These are phyloP conservation scores for Coniella lustricola DNA, from an alignment of 2,329 filamentous ascomycete genomes.

Conservation along the genomic window DNA sequence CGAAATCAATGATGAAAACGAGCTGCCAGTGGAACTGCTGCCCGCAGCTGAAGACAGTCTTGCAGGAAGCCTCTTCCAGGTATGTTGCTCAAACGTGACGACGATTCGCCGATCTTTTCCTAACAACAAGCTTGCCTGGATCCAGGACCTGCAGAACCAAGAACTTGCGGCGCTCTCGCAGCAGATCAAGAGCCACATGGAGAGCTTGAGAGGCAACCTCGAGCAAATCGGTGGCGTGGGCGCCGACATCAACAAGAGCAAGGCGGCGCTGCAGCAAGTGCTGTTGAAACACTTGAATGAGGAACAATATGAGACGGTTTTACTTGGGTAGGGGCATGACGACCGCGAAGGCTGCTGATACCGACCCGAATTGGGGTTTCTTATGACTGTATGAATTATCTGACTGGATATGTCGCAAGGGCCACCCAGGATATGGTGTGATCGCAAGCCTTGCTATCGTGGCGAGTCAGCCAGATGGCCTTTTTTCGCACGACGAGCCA, in stretches of 20 bases:
- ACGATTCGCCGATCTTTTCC: conserved; percentile 5
- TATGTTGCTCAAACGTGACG: conserved; percentile 15
- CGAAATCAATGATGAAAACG: conserved; percentile 7
- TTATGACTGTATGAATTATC: conserved; percentile 1
- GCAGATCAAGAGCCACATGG: conserved; percentile 48
- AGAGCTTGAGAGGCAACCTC: conserved; percentile 48
- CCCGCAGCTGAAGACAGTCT: conserved; percentile 2
- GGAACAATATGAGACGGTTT: conserved; percentile 39
- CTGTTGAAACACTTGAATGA: conserved; percentile 39
- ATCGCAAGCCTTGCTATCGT: background rate
- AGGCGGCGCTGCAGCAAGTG: conserved; percentile 42
- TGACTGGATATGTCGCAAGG: background rate
- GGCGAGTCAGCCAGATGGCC: background rate
- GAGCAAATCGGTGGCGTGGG: conserved; percentile 46
- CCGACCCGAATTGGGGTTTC: background rate
- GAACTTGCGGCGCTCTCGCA: conserved; percentile 38
- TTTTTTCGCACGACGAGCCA: no score
- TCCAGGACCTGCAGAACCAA: conserved; percentile 32
- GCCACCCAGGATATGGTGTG: background rate
- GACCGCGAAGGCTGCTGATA: background rate
- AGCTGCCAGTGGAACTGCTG: conserved; percentile 16
- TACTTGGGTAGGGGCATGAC: conserved; percentile 31
- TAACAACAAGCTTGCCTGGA: background rate
- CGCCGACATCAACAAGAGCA: conserved; percentile 40
- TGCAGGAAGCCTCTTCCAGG: conserved; percentile 24